Evolutionary conservation across 202 grass and related monocot species (phyloP).

Genomic region (Zoysia matrella): DNA sequence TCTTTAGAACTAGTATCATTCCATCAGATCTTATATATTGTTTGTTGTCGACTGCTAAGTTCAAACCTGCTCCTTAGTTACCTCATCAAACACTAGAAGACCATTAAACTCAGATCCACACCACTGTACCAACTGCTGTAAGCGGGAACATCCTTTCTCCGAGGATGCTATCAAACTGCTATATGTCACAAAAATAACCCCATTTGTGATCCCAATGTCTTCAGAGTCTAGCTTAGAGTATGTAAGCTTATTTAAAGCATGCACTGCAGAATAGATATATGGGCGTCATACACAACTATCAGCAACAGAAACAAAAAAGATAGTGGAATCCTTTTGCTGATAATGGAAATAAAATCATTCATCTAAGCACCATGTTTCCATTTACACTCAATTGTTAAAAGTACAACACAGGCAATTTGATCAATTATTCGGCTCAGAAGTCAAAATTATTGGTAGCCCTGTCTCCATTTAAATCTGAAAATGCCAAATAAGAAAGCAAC

Average conservation of each 20-base stretch:
- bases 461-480: neutral
- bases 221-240: constrained; percentile 98
- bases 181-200: constrained; percentile 96
- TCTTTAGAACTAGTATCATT: constrained; percentile 19
- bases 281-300: constrained; percentile 29
- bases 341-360: constrained; percentile 5
- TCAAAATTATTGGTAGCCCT: neutral
- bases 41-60: neutral
- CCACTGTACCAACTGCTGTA: constrained; percentile 97
- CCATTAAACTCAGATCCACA: constrained; percentile 87
- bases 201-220: constrained; percentile 88
- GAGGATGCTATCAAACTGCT: constrained; percentile 98
- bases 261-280: constrained; percentile 76
- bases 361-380: constrained; percentile 9
- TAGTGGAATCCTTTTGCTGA: neutral
- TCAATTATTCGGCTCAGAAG: neutral
- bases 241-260: constrained; percentile 93
- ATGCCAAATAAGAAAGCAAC: neutral
- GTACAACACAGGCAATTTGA: constrained; percentile 11
- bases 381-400: constrained; percentile 30
- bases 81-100: constrained; percentile 95
- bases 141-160: constrained; percentile 89
- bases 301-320: constrained; percentile 32
- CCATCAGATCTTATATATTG: constrained; percentile 12
- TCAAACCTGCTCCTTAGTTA: constrained; percentile 45